Evolutionary conservation across 352 stramenopile genomes (phyloP), one percentile per base, ranked within the genome.

Genomic region (Phytophthora syringae): DNA sequence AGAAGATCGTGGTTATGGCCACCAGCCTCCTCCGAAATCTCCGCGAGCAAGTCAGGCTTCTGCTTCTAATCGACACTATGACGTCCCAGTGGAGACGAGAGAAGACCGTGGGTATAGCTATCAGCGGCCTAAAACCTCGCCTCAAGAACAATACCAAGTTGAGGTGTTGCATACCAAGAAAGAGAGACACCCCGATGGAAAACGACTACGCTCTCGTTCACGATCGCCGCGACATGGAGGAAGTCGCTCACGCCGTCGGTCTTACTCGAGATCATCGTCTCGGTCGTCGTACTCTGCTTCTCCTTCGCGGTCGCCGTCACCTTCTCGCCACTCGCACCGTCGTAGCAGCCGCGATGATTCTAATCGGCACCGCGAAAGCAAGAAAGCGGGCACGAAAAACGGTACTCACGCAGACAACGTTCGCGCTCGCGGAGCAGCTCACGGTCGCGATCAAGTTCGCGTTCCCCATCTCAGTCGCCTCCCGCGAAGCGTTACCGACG

Each of bases 211-310:
- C 27, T 82, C 72, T 21, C 71, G 70, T 22, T 81, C 75, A 27
- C 66, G 70, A 6, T 84, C 76, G 3, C 69, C 71, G 5, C 58
- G 61, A 20, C 60, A 40, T 40, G 59, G 67, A 52, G 65, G 22
- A 60, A 59, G 52, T 71, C 70, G 61, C 24, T 74, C 62, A 60
- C 64, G 16, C 12, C 76, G 54, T 27, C 66, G 66, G 7, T 84
- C 71, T 16, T 72, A 74, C 59, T 85, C 72, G 1, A 47, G 67
- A 10, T 80, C 74, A 13, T 77, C 64, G 18, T 79, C 82, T 25
- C 64, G 70, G 2, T 87, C 78, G 9, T 88, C 76, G 7, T 68
- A 71, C 44, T 82, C 66, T 28, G 47, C 52, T 34, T 85, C 76
- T 15, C 67, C 52, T 32, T 64, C 65, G 27, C 48, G 60, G 39